phyloP scores from a whole-genome alignment of 2,329 filamentous ascomycete genomes.

The Claviceps sp. region DNA sequence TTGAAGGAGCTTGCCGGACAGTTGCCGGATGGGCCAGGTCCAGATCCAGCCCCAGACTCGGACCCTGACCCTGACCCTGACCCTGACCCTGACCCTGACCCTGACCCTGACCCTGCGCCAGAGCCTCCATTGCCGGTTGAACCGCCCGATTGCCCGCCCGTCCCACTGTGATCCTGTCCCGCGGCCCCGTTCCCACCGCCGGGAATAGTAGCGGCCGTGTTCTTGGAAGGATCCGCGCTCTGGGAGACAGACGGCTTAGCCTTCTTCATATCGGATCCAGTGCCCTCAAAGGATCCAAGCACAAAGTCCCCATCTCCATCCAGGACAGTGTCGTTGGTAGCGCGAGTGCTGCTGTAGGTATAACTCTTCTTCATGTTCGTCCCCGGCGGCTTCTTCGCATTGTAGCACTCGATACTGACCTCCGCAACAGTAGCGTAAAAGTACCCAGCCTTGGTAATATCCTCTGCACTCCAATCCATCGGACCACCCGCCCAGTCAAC shows the following conservation, averaged over 20 bases:
- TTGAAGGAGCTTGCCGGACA: constrained; percentile 27
- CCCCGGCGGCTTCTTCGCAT: constrained; percentile 47
- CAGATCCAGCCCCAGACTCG: background rate
- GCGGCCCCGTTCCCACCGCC: constrained; percentile 15
- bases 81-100: constrained; percentile 5
- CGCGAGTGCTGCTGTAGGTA: constrained; percentile 51
- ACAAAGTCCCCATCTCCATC: constrained; percentile 64
- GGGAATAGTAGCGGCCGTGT: constrained; percentile 16
- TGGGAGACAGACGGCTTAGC: constrained; percentile 18
- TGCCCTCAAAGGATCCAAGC: constrained; percentile 67
- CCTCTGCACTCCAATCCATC: constrained; percentile 67
- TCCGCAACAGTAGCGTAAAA: constrained; percentile 73
- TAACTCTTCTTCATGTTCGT: constrained; percentile 59
- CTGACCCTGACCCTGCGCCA: constrained; percentile 10
- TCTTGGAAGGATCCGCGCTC: constrained; percentile 10
- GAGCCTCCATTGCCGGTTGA: constrained; percentile 11
- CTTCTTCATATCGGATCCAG: constrained; percentile 58
- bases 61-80: constrained; percentile 7
- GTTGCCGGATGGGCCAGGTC: constrained; percentile 8
- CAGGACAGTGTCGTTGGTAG: constrained; percentile 63
- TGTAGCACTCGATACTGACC: constrained; percentile 76
- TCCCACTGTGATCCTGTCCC: constrained; percentile 12
- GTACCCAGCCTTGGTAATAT: constrained; percentile 75
- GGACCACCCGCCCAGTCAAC: constrained; percentile 82
- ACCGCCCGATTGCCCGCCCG: background rate